Percentiles rank a stretch among this genome's conserved stretches.
phyloP scores from a whole-genome alignment of 352 stramenopile species.

The Phytophthora agathidicida region DNA sequence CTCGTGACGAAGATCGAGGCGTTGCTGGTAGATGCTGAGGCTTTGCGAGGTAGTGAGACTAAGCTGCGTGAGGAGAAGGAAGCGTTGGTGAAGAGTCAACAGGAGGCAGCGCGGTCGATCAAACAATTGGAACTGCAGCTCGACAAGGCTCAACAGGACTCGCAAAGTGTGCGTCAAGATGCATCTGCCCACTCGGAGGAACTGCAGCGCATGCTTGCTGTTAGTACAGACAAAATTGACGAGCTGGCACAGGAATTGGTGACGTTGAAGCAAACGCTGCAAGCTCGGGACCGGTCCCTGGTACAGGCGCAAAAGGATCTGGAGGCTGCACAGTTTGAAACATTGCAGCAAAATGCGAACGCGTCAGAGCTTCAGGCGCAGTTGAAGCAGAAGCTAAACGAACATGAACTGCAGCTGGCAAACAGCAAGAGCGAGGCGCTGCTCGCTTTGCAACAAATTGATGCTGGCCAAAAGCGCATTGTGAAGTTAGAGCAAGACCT shows the following conservation, averaged over 20 bases:
- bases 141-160: constrained; percentile 48
- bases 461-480: constrained; percentile 35
- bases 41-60: constrained; percentile 45
- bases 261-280: constrained; percentile 42
- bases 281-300: constrained; percentile 46
- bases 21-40: constrained; percentile 55
- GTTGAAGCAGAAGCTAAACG: constrained; percentile 41
- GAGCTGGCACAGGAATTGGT: constrained; percentile 49
- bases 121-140: constrained; percentile 57
- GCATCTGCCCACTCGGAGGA: constrained; percentile 47
- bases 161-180: constrained; percentile 59
- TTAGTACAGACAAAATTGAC: constrained; percentile 48
- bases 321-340: constrained; percentile 51
- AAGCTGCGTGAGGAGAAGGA: constrained; percentile 70
- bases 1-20: constrained; percentile 70
- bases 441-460: constrained; percentile 30
- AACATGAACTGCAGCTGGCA: constrained; percentile 44
- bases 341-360: constrained; percentile 40
- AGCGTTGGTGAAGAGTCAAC: constrained; percentile 36
- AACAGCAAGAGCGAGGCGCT: constrained; percentile 40
- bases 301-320: constrained; percentile 46
- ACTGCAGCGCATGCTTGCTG: constrained; percentile 46
- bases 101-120: constrained; percentile 38
- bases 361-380: constrained; percentile 43
- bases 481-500: constrained; percentile 43